phyloP scores from a whole-genome alignment of 106 monocot species.

The Dendrobium nobile region DNA sequence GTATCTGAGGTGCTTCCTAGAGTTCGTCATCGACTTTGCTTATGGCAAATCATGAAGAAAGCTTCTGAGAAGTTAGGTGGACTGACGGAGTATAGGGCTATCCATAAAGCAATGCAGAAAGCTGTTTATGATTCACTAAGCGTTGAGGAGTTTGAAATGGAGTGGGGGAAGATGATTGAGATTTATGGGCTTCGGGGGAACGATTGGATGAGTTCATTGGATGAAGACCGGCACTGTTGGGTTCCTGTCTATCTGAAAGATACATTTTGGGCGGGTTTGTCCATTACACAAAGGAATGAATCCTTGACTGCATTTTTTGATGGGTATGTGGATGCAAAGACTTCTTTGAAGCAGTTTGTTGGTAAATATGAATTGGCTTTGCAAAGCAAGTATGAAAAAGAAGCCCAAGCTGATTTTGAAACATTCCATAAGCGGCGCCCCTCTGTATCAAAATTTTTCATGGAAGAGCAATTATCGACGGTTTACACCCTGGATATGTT shows the following conservation, averaged over 20 bases:
- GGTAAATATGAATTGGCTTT: constrained; percentile 54
- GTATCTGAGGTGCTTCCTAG: constrained; percentile 31
- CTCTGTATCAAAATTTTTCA: constrained; percentile 46
- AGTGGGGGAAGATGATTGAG: constrained; percentile 43
- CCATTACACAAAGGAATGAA: constrained; percentile 30
- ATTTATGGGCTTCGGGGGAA: constrained; percentile 37
- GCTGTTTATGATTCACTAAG: constrained; percentile 50
- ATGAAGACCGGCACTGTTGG: constrained; percentile 37
- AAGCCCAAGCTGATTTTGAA: constrained; percentile 57
- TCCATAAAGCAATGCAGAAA: constrained; percentile 41
- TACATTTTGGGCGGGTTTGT: constrained; percentile 59
- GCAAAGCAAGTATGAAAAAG: constrained; percentile 52
- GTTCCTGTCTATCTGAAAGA: constrained; percentile 52
- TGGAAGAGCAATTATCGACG: constrained; percentile 62
- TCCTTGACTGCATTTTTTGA: constrained; percentile 43
- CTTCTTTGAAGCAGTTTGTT: constrained; percentile 39
- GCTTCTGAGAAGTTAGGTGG: constrained; percentile 33
- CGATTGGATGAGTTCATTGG: constrained; percentile 40
- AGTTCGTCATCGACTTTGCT: constrained; percentile 40
- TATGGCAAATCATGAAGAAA: constrained; percentile 45
- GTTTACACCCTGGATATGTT: constrained; percentile 49
- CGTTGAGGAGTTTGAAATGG: constrained; percentile 44
- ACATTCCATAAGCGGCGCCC: constrained; percentile 52
- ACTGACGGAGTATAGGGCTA: constrained; percentile 27
- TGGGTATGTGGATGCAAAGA: constrained; percentile 43